A percentile compares a stretch with the other conserved stretches of the same genome.
These are phyloP conservation scores for Tolypocladium guangdongense DNA, from an alignment of 2,329 filamentous ascomycete species.

Conservation along the genomic window DNA sequence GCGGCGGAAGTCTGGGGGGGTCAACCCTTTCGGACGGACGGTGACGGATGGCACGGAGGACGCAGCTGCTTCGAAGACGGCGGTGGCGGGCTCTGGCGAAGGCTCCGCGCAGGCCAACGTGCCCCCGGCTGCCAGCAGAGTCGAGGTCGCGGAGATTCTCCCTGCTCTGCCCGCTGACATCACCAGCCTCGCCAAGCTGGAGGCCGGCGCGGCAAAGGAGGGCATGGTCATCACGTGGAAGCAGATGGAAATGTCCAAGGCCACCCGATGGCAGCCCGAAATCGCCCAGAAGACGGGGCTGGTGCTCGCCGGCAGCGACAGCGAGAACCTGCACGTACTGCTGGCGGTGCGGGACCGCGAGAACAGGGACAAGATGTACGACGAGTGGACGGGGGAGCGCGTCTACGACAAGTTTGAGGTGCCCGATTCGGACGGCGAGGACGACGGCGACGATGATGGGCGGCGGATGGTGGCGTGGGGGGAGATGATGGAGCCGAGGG, in stretches of 20 bases:
- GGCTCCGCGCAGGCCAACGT: background rate
- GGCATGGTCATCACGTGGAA: conserved; percentile 63
- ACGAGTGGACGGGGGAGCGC: conserved; percentile 58
- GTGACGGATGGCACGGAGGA: background rate
- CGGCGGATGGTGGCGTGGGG: conserved; percentile 46
- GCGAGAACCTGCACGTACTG: conserved; percentile 43
- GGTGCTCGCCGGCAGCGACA: conserved; percentile 44
- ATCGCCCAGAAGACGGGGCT: conserved; percentile 55
- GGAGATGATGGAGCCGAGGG: conserved; percentile 57
- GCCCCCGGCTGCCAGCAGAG: background rate
- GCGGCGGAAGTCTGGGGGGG: background rate
- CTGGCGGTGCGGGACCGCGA: conserved; percentile 60
- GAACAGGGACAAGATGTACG: conserved; percentile 46
- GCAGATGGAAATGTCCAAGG: conserved; percentile 47
- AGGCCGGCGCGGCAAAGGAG: conserved; percentile 32
- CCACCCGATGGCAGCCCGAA: conserved; percentile 56
- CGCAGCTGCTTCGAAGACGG: conserved; percentile 2
- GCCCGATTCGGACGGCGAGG: conserved; percentile 51
- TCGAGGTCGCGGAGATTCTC: conserved; percentile 42
- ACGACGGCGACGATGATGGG: conserved; percentile 49
- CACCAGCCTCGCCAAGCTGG: conserved; percentile 38
- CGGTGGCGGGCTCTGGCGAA: background rate
- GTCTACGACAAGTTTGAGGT: conserved; percentile 72
- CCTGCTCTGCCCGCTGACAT: conserved; percentile 50
- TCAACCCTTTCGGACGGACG: background rate